Evolutionary conservation across 192 early-diverging fungal genomes (phyloP).

Genomic region (Entophlyctis luteolus): DNA sequence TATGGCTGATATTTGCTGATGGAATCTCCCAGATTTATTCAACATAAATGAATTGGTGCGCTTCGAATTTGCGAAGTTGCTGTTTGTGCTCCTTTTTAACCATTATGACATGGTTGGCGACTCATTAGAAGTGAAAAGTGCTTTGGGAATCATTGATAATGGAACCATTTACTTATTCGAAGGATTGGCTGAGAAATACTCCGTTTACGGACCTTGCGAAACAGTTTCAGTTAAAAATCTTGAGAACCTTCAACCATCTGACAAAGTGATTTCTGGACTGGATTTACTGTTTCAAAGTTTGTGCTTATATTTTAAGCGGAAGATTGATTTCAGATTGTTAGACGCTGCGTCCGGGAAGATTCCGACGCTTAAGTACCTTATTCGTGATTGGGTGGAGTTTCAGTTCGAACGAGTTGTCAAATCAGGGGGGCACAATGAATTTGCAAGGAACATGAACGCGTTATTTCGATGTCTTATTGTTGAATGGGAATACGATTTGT

Average conservation of each 20-base stretch:
- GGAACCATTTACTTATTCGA: constrained; percentile 7
- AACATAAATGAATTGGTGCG: constrained; percentile 27
- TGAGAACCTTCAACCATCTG: not conserved
- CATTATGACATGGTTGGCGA: not conserved
- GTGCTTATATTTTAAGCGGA: not conserved
- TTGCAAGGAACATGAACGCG: no score
- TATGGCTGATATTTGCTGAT: not conserved
- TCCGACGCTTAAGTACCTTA: no score
- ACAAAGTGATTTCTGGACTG: not conserved
- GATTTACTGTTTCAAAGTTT: not conserved
- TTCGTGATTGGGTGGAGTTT: no score
- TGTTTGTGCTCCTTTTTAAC: constrained; percentile 32
- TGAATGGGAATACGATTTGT: no score
- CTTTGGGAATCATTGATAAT: constrained; percentile 3
- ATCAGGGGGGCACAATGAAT: no score
- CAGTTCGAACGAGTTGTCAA: no score
- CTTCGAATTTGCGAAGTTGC: constrained; percentile 28
- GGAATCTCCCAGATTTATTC: constrained; percentile 25
- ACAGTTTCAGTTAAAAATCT: not conserved
- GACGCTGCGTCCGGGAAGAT: no score
- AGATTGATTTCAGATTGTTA: no score
- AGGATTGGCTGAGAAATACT: constrained; percentile 6
- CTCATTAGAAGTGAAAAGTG: not conserved
- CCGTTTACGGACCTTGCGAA: not conserved
- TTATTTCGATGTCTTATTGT: no score